Evolutionary conservation across 345 rosid genomes (phyloP), one percentile per base, ranked within the genome.

Genomic region (Hevea brasiliensis): DNA sequence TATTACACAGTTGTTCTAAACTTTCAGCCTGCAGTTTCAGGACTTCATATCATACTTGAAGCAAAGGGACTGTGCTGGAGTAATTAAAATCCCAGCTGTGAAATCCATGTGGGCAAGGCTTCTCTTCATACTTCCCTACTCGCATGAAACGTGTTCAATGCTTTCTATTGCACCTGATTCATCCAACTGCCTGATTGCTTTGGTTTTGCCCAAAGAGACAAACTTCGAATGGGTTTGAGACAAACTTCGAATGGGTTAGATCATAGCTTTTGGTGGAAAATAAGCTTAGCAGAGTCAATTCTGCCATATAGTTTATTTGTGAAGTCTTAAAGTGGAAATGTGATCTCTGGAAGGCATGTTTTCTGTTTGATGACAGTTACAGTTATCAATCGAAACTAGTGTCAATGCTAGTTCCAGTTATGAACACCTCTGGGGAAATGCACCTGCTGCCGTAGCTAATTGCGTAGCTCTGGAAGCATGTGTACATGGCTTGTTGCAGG

Each of bases 11-110:
- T 53, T 57, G 24, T 13, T 4, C 45, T 72, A 27, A 75, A 55
- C n/a, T 15, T 65, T 27, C 20, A 17, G 12, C 74, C 27, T 76
- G 77, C 91, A 95, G 99, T 88, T 92, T 82, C 94, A 89, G 88
- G 97, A 92, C 77, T 95, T 92, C 80, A 88, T 88, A 71, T 79
- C 94, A 23, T 91, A 95, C 87, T 84, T 95, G 88, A 92, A 84
- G 89, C 99, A 89, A 85, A 87, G 97, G 78, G 93, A 89, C 23
- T 95, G 99, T 73, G 98, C 99, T 0, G 99, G 99, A 77, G 99
- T 95, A 41, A 95, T 95, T 73, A 95, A 89, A 82, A 85, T 95
- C 74, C 98, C 98, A 29, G 89, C 87, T n/a, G 64, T 77, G 61
- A 89, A 79, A 73, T 83, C 92, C 61, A 79, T 91, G 69, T 92